These are phyloP conservation scores for Arthrobotrys sphaeroides DNA, from an alignment of 2,329 filamentous ascomycete species.

Conservation along the genomic window DNA sequence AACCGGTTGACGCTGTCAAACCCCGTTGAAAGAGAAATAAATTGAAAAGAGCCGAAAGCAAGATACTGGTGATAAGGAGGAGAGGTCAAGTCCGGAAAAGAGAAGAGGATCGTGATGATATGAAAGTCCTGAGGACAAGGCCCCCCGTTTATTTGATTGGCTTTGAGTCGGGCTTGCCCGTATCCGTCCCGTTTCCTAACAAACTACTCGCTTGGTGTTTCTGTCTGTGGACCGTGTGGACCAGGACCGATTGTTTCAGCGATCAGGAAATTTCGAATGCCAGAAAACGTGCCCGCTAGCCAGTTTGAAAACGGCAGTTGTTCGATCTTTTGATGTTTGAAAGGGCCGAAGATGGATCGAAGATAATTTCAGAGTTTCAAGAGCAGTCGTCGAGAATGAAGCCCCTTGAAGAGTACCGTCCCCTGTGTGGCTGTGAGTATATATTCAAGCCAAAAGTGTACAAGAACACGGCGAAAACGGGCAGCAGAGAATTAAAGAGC, in stretches of 20 bases:
- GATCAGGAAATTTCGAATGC: conserved; percentile 12
- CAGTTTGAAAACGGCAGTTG: conserved; percentile 15
- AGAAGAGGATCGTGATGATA: conserved; percentile 37
- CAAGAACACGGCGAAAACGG: neutral
- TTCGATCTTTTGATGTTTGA: conserved; percentile 16
- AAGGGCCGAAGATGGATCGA: conserved; percentile 14
- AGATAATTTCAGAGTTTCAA: conserved; percentile 1
- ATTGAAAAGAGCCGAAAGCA: neutral
- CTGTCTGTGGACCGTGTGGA: conserved; percentile 43
- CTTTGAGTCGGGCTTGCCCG: conserved; percentile 32
- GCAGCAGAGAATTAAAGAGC: neutral
- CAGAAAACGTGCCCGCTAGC: conserved; percentile 36
- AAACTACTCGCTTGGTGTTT: conserved; percentile 51
- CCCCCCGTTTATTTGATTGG: conserved; percentile 33
- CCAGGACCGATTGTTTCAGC: conserved; percentile 42
- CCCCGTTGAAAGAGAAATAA: conserved; percentile 35
- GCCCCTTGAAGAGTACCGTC: neutral
- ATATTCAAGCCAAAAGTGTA: conserved; percentile 37
- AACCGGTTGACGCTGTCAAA: conserved; percentile 46
- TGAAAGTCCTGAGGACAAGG: neutral
- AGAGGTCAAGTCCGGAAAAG: neutral
- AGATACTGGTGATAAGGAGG: neutral
- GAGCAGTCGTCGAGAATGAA: conserved; percentile 34
- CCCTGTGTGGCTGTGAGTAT: conserved; percentile 32
- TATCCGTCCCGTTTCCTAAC: conserved; percentile 46